phyloP scores from a whole-genome alignment of 2,329 filamentous ascomycete species.

The Hymenoscyphus repandus region DNA sequence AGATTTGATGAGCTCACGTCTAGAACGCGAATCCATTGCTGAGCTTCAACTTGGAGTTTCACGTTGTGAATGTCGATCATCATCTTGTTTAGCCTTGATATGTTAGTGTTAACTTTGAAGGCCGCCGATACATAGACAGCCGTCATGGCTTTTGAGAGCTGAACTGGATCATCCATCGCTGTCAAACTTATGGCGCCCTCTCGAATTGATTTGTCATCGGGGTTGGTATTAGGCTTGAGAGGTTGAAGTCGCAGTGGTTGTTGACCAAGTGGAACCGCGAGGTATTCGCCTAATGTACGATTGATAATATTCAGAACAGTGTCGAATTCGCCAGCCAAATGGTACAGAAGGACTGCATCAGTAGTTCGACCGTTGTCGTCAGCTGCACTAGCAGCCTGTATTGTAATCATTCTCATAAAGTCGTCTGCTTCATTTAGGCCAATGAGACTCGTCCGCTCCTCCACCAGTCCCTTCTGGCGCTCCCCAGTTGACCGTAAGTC shows the following conservation, averaged over 20 bases:
- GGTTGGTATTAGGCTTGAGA: constrained; percentile 35
- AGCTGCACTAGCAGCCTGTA: constrained; percentile 85
- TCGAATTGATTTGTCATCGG: constrained; percentile 9
- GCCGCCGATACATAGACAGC: constrained; percentile 42
- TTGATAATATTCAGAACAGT: constrained; percentile 88
- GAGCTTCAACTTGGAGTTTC: constrained; percentile 43
- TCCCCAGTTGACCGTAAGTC: constrained; percentile 84
- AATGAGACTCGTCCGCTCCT: constrained; percentile 77
- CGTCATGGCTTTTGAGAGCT: constrained; percentile 58
- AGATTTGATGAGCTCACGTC: constrained; percentile 51
- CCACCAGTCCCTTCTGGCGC: constrained; percentile 80
- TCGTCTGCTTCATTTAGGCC: constrained; percentile 73
- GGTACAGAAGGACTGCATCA: constrained; percentile 90
- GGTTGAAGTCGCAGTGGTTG: constrained; percentile 65
- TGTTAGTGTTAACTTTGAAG: constrained; percentile 42
- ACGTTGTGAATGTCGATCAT: background rate
- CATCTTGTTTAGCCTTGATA: constrained; percentile 50
- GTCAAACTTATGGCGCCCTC: constrained; percentile 53
- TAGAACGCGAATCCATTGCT: constrained; percentile 55
- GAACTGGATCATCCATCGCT: constrained; percentile 60
- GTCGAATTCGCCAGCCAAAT: constrained; percentile 92
- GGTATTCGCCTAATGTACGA: constrained; percentile 81
- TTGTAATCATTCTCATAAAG: constrained; percentile 85
- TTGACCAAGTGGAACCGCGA: constrained; percentile 80
- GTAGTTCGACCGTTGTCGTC: constrained; percentile 92